Base-by-base conservation (phyloP, 1,284 basidiomycete species). In the Apiotrichum akiyoshidainum region DNA sequence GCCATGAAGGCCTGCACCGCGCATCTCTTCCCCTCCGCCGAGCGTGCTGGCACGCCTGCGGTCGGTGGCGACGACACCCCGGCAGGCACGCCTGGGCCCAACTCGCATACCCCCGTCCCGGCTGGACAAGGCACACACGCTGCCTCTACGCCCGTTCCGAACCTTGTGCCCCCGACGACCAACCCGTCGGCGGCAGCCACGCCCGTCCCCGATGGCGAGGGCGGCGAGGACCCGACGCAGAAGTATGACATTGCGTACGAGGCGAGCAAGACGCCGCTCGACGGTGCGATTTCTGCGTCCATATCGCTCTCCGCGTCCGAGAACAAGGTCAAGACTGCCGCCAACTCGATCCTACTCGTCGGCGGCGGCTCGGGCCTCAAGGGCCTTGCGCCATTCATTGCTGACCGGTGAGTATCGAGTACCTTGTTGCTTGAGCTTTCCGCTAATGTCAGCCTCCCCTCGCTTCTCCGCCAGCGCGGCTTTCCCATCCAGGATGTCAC, bases 281-380 rank as follows among this genome's bases (percentile, higher is more conserved):
- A 99, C 71, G 89, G 91, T 13, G 96, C 94, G 2, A 90, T 98
- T 62, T 92, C 92, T 75, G 92, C 95, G 66, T 89, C 90, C 59
- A 86, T 94, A 17, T 83, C 92, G 11, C 87, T 90, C 1, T 87
- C 86, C 1, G 89, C 88, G 1, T 87, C 87, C 1, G 92, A 96
- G 67, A 92, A 95, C 55, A 90, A 90, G 76, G 87, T 94, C 58
- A 87, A 89, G 66, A 90, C 92, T 68, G 91, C 95, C 66, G 83
- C 94, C 11, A 86, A 89, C 73, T 89, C 89, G 12, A 89, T 98
- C 51, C 81, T 99, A 9, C 85, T 98, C 45, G 86, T 95, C 35
- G 95, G 95, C 9, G 83, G 83, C 0, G 88, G 91, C 0, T 87
- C 86, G 9, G 86, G 74, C 12, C 69, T 82, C 49, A 76, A 75